Percentiles rank a stretch among this genome's conserved stretches.
Evolutionary conservation across 163 green algal species (phyloP).

Genomic region (Scenedesmus sp.): DNA sequence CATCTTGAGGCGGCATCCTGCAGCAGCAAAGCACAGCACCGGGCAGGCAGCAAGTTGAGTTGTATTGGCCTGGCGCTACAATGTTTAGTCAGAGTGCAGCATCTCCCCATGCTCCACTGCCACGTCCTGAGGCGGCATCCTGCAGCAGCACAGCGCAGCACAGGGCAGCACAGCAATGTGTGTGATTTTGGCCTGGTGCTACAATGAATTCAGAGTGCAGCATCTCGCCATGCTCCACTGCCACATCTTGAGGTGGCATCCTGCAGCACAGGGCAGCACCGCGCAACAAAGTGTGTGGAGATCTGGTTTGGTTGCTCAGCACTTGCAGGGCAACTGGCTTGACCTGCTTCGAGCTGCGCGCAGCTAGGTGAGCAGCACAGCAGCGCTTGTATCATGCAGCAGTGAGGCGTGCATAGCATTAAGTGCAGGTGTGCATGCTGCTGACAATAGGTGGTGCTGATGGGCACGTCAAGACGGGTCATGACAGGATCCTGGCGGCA

Average conservation of each 20-base stretch:
- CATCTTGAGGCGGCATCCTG: slow-evolving; percentile 47
- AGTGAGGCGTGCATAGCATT: too few relatives aligned
- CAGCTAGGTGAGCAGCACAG: too few relatives aligned
- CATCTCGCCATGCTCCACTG: neutral
- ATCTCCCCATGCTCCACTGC: neutral
- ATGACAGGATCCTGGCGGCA: too few relatives aligned
- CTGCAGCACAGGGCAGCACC: neutral
- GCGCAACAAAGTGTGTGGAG: too few relatives aligned
- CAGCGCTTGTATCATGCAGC: too few relatives aligned
- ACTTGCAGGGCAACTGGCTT: too few relatives aligned
- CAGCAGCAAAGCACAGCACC: neutral
- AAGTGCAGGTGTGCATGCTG: too few relatives aligned
- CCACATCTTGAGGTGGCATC: neutral
- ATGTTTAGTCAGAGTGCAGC: neutral
- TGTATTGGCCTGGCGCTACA: neutral
- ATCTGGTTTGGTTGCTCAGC: too few relatives aligned
- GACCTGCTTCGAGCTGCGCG: too few relatives aligned
- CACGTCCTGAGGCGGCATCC: neutral
- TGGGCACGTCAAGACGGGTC: too few relatives aligned
- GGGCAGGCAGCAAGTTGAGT: neutral
- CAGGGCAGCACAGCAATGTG: neutral
- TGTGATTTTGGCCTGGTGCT: neutral
- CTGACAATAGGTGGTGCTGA: too few relatives aligned
- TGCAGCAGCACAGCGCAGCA: neutral
- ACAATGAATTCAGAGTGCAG: neutral